phyloP scores from a whole-genome alignment of 129 eudicot species.

The Flaveria robusta region DNA sequence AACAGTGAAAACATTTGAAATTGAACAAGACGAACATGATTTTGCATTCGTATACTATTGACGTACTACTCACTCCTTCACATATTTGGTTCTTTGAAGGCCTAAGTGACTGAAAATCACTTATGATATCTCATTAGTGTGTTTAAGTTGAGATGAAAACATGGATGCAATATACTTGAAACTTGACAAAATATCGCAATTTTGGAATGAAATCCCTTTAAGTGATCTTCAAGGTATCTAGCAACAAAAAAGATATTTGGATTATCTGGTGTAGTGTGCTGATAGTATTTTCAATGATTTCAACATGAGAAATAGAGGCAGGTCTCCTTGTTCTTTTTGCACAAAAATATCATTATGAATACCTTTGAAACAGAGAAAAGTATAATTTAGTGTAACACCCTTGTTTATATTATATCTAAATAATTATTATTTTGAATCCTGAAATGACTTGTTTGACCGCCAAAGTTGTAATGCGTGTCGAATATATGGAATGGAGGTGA shows the following conservation, averaged over 20 bases:
- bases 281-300: background rate
- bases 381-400: background rate
- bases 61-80: no score
- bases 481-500: background rate
- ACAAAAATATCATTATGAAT: background rate
- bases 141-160: background rate
- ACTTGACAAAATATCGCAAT: background rate
- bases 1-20: no score
- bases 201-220: no score
- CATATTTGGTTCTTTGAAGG: background rate
- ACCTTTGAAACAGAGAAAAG: background rate
- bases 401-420: background rate
- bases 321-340: background rate
- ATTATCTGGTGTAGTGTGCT: background rate
- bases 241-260: background rate
- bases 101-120: background rate
- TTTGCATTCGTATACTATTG: no score
- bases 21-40: no score
- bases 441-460: background rate
- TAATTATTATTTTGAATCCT: background rate
- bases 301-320: background rate
- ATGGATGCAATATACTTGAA: background rate
- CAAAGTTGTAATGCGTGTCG: background rate
- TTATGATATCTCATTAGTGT: background rate
- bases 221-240: background rate